These are phyloP conservation scores for Bruguiera sexangula DNA, from an alignment of 345 rosid genomes.

Conservation along the genomic window DNA sequence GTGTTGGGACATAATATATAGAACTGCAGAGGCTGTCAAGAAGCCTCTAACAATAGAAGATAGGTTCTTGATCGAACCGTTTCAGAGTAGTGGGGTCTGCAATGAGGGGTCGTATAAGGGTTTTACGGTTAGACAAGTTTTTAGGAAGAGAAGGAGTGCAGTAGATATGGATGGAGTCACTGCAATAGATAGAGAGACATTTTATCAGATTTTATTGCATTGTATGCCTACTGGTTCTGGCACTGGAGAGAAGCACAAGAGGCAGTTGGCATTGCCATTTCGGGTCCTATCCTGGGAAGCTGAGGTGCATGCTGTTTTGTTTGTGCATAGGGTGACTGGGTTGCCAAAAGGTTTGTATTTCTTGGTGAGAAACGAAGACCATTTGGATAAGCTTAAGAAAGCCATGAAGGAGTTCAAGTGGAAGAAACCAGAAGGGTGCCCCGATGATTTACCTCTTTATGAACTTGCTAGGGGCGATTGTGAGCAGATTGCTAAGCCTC, in stretches of 20 bases:
- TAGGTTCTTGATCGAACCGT: conserved; percentile 35
- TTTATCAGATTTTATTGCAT: conserved; percentile 82
- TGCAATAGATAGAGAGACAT: conserved; percentile 49
- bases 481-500: conserved; percentile 54
- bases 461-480: conserved; percentile 59
- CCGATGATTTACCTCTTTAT: conserved; percentile 60
- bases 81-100: conserved; percentile 43
- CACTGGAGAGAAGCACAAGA: conserved; percentile 46
- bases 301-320: conserved; percentile 78
- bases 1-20: conserved; percentile 75
- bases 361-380: conserved; percentile 82
- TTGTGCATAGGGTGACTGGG: conserved; percentile 74
- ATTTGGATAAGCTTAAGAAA: conserved; percentile 53
- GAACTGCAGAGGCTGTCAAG: conserved; percentile 65
- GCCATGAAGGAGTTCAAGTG: conserved; percentile 61
- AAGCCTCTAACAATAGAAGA: conserved; percentile 42
- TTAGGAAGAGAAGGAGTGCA: conserved; percentile 89
- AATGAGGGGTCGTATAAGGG: conserved; percentile 47
- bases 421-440: conserved; percentile 81
- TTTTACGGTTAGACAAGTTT: conserved; percentile 47
- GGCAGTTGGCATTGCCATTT: conserved; percentile 62
- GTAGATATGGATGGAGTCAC: conserved; percentile 82
- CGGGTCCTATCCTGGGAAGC: conserved; percentile 86
- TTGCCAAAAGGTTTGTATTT: conserved; percentile 76
- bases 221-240: conserved; percentile 74